Evolutionary conservation across 2,329 filamentous ascomycete genomes (phyloP).

Genomic region (Calonectria naviculata): DNA sequence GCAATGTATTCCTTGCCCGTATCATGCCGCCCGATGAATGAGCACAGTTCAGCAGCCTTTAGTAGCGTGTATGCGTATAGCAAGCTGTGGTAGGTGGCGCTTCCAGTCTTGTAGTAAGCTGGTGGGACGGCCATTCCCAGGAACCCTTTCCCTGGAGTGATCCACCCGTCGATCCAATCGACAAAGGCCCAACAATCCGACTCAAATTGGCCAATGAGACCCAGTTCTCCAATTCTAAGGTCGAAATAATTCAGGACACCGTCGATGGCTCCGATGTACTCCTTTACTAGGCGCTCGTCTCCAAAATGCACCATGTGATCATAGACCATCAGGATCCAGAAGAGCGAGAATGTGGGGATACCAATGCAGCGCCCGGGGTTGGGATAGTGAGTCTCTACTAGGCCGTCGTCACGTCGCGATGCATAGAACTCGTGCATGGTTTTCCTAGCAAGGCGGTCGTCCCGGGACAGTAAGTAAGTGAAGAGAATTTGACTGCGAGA

Average conservation of each 20-base stretch:
- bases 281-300: slow-evolving; percentile 10
- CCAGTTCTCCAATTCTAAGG: not conserved
- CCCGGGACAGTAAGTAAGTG: slow-evolving; percentile 14
- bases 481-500: slow-evolving; percentile 19
- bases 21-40: slow-evolving; percentile 8
- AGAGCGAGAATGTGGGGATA: slow-evolving; percentile 19
- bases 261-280: slow-evolving; percentile 17
- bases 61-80: slow-evolving; percentile 17
- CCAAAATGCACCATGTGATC: slow-evolving; percentile 24
- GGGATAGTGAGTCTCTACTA: slow-evolving; percentile 16
- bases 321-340: slow-evolving; percentile 21
- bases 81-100: slow-evolving; percentile 13
- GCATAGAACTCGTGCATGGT: slow-evolving; percentile 25
- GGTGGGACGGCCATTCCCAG: slow-evolving; percentile 12
- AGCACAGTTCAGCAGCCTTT: slow-evolving; percentile 12
- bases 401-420: slow-evolving; percentile 14
- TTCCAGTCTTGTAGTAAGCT: slow-evolving; percentile 4
- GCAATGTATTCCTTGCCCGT: slow-evolving; percentile 9
- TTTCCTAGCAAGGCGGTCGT: slow-evolving; percentile 13
- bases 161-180: slow-evolving; percentile 14
- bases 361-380: slow-evolving; percentile 10
- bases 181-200: slow-evolving; percentile 17
- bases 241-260: slow-evolving; percentile 21
- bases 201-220: slow-evolving; percentile 20
- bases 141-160: slow-evolving; percentile 13